Evolutionary conservation across 768 basidiomycete genomes (phyloP).

Genomic region (Lepiota brunneoincarnata): DNA sequence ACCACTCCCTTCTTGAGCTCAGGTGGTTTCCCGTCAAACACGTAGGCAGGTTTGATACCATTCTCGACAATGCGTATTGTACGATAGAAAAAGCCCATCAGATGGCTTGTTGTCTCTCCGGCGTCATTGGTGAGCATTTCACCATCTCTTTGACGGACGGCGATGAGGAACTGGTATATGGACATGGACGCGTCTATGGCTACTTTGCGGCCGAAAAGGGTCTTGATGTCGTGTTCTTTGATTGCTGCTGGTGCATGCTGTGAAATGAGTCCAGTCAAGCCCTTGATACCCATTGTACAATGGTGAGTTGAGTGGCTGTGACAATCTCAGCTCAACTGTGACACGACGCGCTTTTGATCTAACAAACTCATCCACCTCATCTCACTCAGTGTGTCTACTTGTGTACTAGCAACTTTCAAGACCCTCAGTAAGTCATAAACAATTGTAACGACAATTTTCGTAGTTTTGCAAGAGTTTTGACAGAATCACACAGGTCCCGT

Average conservation of each 20-base stretch:
- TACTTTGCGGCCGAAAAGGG: conserved; percentile 96
- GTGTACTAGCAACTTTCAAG: no score
- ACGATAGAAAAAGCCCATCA: conserved; percentile 98
- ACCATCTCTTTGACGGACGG: conserved; percentile 94
- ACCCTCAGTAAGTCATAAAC: no score
- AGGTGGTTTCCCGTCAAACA: conserved; percentile 98
- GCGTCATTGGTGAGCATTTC: conserved; percentile 97
- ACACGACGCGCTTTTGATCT: conserved; percentile 4
- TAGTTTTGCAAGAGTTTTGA: no score
- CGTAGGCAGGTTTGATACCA: conserved; percentile 96
- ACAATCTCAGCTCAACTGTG: not conserved
- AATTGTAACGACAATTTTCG: no score
- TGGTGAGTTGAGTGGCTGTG: not conserved
- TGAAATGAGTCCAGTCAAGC: conserved; percentile 83
- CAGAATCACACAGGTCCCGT: no score
- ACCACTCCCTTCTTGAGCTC: conserved; percentile 97
- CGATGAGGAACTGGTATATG: conserved; percentile 97
- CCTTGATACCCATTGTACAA: conserved; percentile 85
- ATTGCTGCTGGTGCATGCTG: conserved; percentile 90
- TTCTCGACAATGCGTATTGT: conserved; percentile 98
- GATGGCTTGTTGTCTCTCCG: conserved; percentile 96
- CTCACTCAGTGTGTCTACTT: not conserved
- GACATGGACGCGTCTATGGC: conserved; percentile 98
- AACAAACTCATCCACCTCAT: not conserved
- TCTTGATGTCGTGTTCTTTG: conserved; percentile 93